phyloP scores from a whole-genome alignment of 495 filamentous ascomycete species.

The Tuber indicum region DNA sequence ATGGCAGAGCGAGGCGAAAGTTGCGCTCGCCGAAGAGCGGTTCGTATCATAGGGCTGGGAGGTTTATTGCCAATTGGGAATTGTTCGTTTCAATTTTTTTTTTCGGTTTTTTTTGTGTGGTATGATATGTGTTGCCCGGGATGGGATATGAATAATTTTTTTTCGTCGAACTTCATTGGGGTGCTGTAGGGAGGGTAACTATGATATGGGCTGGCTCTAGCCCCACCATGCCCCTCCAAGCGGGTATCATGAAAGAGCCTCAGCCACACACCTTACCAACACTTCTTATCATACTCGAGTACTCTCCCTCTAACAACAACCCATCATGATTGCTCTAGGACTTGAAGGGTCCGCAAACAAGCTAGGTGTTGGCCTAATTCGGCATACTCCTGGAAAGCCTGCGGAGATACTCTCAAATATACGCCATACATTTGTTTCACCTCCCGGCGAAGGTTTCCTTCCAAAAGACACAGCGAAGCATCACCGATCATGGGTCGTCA shows the following conservation, averaged over 20 bases:
- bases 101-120: not conserved
- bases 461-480: conserved; percentile 93
- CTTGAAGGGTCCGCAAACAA: conserved; percentile 98
- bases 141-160: not conserved
- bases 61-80: not conserved
- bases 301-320: not conserved
- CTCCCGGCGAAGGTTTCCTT: conserved; percentile 88
- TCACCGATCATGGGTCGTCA: conserved; percentile 78
- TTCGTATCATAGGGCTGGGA: conserved; percentile 38
- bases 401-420: conserved; percentile 84
- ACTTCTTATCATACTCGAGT: conserved; percentile 1
- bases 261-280: not conserved
- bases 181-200: not conserved
- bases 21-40: conserved; percentile 36
- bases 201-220: not conserved
- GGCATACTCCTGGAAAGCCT: conserved; percentile 58
- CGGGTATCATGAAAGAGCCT: not conserved
- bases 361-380: conserved; percentile 86
- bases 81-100: not conserved
- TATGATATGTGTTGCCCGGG: not conserved
- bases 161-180: not conserved
- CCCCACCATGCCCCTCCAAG: not conserved
- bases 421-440: conserved; percentile 85
- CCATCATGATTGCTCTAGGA: conserved; percentile 73
- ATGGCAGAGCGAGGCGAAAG: conserved; percentile 28